Evolutionary conservation across 768 basidiomycete species (phyloP), one percentile per base, ranked within the genome.

Genomic region (Tylopilus intermedius): DNA sequence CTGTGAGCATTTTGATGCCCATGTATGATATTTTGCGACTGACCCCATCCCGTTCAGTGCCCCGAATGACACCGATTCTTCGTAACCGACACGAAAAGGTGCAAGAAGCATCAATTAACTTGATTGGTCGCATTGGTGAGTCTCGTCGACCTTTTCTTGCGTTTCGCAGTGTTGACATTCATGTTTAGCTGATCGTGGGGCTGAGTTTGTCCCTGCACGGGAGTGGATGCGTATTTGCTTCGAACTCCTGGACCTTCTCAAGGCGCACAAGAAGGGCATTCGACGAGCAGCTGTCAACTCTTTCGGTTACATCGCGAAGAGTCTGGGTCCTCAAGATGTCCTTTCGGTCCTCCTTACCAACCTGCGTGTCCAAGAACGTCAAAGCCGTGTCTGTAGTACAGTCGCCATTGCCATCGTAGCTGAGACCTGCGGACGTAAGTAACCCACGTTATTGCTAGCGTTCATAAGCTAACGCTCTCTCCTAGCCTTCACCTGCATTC

Each of bases 191-290:
- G 96, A 99, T 83, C 93, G 96, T 71, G 96, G 96, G 50, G 95
- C 96, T 21, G 96, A 98, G 71, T 97, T 92, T 56, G 95, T 99
- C 0, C 94, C 96, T 14, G 95, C 96, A 9, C 84, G 96, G 63
- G 96, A 99, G 72, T 98, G 95, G 96, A 99, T 99, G 96, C 88
- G 96, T 66, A 98, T 99, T 66, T 98, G 96, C 68, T 98, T 99
- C 71, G 96, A 99, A 67, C 74, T 99, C 32, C 81, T 99, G 46
- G 96, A 98, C 65, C 78, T 99, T 24, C 80, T 98, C 63, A 98
- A 98, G 69, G 96, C 96, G 8, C 96, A 99, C 76, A 99, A 99
- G 76, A 97, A 97, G 72, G 95, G 90, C 40, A 99, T 98, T 65
- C 89, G 96, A 49, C 91, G 95, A 66, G 96, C 95, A 0, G 95